Evolutionary conservation across 306 rosid species (phyloP), one percentile per base, ranked within the genome.

Genomic region (Vicia sativa): DNA sequence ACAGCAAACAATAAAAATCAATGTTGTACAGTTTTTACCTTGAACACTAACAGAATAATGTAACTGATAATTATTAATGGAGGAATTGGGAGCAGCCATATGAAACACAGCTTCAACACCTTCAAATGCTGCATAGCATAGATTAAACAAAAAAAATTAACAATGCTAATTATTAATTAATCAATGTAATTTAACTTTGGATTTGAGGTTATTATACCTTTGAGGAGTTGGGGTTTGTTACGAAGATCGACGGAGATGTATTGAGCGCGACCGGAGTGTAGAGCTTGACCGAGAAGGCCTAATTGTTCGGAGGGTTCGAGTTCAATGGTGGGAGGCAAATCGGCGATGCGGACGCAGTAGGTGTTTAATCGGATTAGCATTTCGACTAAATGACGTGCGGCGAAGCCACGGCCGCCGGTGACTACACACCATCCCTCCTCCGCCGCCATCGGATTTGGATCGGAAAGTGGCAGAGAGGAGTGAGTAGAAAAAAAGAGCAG

Each of bases 81-180:
- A 90, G 5, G 99, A 90, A 50, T 90, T 84, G 0, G 99, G 99
- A 53, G 99, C 99, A 64, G 99, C 99, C 99, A 90, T 88, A 67
- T 95, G 99, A 69, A 90, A 95, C 67, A 90, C 99, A 59, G 71
- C 92, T 76, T 95, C 97, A 44, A 76, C 96, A 43, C 96, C 99
- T 68, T 87, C 83, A 39, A 80, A 85, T 13, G 90, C 99, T 93
- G 79, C 64, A 83, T 0, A 14, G 79, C 64, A 83, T 0, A 14
- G 39, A 75, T 46, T 41, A 37, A 62, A 21, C 23, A 21, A 14
- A 11, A 37, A 3, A 64, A 21, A 26, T 1, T 46, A 28, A 11
- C 9, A 16, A 11, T 10, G 3, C 1, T 13, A 28, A 55, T 55
- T 5, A 26, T 43, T 5, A 43, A n/a, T 43, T 0, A 43, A 44